Evolutionary conservation across 495 filamentous ascomycete genomes (phyloP).

Genomic region (Cudoniella acicularis): DNA sequence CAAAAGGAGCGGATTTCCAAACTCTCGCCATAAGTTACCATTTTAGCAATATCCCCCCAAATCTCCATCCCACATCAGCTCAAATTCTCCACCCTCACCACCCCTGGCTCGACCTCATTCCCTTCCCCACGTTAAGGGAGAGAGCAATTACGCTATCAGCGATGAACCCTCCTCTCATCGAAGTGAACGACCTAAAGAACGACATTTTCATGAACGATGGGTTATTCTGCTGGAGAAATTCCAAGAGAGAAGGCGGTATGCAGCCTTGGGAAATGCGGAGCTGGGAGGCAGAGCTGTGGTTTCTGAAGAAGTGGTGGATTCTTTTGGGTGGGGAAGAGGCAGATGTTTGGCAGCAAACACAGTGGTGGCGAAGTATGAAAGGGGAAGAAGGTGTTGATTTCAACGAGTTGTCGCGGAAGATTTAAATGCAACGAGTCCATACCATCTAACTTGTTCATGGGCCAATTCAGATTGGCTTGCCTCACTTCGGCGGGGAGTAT

Average conservation of each 20-base stretch:
- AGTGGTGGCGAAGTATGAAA: slow-evolving; percentile 14
- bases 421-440: no score
- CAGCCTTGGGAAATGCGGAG: slow-evolving; percentile 32
- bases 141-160: slow-evolving; percentile 9
- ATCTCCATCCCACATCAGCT: slow-evolving; percentile 43
- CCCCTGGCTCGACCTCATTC: slow-evolving; percentile 53
- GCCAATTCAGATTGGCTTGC: no score
- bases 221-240: slow-evolving; percentile 6
- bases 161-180: slow-evolving; percentile 17
- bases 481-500: no score
- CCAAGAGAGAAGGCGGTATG: neutral
- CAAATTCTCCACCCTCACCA: slow-evolving; percentile 42
- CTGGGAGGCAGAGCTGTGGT: slow-evolving; percentile 39
- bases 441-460: no score
- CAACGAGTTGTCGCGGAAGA: no score
- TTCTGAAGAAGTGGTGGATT: slow-evolving; percentile 32
- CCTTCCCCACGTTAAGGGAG: slow-evolving; percentile 45
- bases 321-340: slow-evolving; percentile 17
- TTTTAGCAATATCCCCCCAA: slow-evolving; percentile 28
- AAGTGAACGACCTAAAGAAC: slow-evolving; percentile 19
- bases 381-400: no score
- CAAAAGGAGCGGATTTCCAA: neutral
- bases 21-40: neutral
- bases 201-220: slow-evolving; percentile 18
- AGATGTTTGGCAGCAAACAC: slow-evolving; percentile 9